Conservation (phyloP, 495 filamentous ascomycete species). For the Penicillium verhagenii region DNA sequence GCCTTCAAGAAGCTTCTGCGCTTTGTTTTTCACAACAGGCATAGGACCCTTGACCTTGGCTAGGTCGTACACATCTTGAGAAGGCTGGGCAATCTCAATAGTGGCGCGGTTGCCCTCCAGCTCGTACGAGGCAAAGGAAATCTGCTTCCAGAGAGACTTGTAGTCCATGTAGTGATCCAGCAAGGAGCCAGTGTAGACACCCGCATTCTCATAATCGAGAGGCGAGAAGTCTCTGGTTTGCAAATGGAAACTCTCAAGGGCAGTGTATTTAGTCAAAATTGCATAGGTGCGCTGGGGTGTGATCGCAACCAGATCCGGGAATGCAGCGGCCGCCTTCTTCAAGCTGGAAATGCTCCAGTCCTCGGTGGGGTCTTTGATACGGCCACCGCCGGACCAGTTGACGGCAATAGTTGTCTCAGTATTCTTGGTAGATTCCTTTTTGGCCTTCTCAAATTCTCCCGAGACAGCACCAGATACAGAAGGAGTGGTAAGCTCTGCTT, state of each 20-base stretch:
- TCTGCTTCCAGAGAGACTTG: constrained; percentile 1
- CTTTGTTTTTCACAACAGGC: not conserved
- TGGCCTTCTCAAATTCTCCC: not conserved
- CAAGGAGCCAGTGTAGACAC: constrained; percentile 2
- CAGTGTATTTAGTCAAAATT: constrained; percentile 8
- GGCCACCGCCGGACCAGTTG: constrained; percentile 1
- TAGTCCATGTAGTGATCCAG: constrained; percentile 4
- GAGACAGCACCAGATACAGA: not conserved
- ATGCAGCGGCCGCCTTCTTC: not conserved
- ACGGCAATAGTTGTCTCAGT: constrained; percentile 1
- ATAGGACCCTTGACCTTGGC: not conserved
- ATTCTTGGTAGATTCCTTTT: not conserved
- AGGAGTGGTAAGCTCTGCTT: not conserved
- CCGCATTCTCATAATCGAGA: constrained; percentile 8
- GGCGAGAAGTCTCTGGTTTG: not conserved
- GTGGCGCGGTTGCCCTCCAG: not conserved
- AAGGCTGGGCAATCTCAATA: not conserved
- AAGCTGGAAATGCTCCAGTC: not conserved
- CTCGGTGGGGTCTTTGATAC: not conserved
- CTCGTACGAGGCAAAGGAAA: not conserved
- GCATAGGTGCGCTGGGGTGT: not conserved
- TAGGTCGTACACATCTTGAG: not conserved
- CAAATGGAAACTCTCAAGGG: not conserved
- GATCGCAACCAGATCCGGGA: not conserved
- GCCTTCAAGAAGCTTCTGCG: not conserved